Base-by-base conservation (phyloP, 768 basidiomycete genomes). In the Pleurotus platypus region DNA sequence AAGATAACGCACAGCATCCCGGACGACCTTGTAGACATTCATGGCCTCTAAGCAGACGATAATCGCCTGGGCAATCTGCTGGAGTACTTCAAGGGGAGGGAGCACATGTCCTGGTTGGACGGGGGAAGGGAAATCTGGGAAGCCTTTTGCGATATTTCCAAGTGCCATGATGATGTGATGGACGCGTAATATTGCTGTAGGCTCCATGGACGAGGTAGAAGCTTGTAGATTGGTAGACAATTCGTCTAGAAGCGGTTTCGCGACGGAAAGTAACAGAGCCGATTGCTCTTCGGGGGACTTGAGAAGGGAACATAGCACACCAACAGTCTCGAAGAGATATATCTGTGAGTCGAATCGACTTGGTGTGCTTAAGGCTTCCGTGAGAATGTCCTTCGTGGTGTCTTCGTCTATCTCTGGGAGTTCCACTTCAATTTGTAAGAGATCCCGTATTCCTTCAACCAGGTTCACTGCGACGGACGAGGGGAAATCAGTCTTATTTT, bases 161-260 rank as follows among this genome's bases (percentile, higher is more conserved):
- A 98, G 77, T 2, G 96, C 94, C 86, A 96, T 90, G 68, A 98
- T 89, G 62, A 87, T 80, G 72, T 98, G 95, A 64, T 98, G 97
- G 6, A 94, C 84, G 66, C 85, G 86, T 55, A 98, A 78, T 63
- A 97, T 85, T n/a, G 91, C 82, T 45, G 90, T 69, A 5, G 91
- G 72, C 62, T 94, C 90, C 46, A 82, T 78, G 61, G 85, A 83
- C 26, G 76, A 71, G 50, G 72, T 76, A 48, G 78, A 77, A 47
- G 79, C 77, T 63, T 86, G 76, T 22, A 84, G 72, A 62, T 81
- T 83, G 55, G 75, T 68, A 8, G 78, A 82, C 40, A 94, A 77
- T 26, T 89, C 88, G 46, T 85, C 82, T 72, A 95, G 78, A 30
- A 98, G 74, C 0, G 96, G 94, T 27, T 87, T 86, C 46, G 92